phyloP scores from a whole-genome alignment of 495 filamentous ascomycete genomes.

The Beverwykella pulmonaria region DNA sequence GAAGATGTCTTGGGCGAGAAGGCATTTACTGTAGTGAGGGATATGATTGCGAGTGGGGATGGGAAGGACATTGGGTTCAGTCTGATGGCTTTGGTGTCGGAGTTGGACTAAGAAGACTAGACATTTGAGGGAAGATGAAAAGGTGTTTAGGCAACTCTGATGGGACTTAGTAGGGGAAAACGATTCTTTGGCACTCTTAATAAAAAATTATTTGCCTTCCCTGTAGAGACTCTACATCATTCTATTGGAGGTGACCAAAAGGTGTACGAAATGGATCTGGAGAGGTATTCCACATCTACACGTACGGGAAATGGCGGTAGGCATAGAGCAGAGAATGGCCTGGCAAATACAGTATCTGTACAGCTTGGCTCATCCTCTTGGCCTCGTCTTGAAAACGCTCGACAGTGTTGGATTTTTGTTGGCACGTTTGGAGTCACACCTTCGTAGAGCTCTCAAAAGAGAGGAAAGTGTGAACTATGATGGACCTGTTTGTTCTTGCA shows the following conservation, averaged over 20 bases:
- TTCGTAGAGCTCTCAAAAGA: conserved; percentile 35
- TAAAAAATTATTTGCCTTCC: no score
- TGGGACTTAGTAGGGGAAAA: no score
- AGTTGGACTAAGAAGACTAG: neutral
- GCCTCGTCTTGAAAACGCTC: no score
- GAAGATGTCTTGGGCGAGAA: conserved; percentile 38
- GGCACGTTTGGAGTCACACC: conserved; percentile 44
- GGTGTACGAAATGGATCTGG: neutral
- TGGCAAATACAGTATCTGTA: neutral
- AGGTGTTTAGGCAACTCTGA: no score
- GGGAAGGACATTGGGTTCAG: conserved; percentile 35
- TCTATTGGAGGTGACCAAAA: no score
- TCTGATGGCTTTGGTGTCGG: conserved; percentile 40
- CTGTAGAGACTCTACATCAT: no score
- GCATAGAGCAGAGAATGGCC: no score
- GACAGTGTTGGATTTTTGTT: no score
- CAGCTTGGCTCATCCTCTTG: neutral
- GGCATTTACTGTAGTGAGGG: conserved; percentile 24
- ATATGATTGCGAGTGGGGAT: conserved; percentile 22
- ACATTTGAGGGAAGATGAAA: no score
- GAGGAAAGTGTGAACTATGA: conserved; percentile 45
- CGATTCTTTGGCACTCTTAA: no score
- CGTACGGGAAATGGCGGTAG: no score
- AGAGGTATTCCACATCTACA: no score
- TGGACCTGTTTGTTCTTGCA: conserved; percentile 42